Evolutionary conservation across 2,329 filamentous ascomycete species (phyloP).

Genomic region (Fusarium heterosporum): DNA sequence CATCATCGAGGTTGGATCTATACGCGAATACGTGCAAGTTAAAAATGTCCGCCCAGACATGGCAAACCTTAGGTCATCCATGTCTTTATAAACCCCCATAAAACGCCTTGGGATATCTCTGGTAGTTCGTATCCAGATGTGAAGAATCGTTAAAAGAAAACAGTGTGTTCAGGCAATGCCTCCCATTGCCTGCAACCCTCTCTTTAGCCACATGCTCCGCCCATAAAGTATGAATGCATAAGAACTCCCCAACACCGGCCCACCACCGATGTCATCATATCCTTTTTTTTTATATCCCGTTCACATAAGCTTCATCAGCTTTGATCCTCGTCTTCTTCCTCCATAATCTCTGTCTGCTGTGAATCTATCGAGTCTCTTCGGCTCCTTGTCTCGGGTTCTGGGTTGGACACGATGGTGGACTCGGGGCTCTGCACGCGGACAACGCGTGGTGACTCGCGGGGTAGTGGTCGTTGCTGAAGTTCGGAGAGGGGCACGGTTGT

Average conservation of each 20-base stretch:
- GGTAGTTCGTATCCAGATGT: constrained; percentile 19
- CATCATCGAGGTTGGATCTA: constrained; percentile 7
- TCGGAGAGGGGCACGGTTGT: constrained; percentile 72
- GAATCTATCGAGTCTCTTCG: constrained; percentile 36
- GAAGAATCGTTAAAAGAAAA: constrained; percentile 17
- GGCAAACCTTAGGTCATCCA: not conserved
- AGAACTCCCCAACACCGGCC: constrained; percentile 30
- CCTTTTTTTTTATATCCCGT: not conserved
- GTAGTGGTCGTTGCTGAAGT: constrained; percentile 59
- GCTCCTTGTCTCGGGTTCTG: constrained; percentile 10
- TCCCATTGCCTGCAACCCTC: constrained; percentile 7
- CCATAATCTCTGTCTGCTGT: constrained; percentile 31
- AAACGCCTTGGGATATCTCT: constrained; percentile 39
- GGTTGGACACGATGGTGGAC: constrained; percentile 3
- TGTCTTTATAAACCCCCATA: constrained; percentile 12
- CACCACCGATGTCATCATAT: not conserved
- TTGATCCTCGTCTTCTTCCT: constrained; percentile 14
- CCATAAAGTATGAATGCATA: constrained; percentile 15
- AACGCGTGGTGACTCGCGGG: constrained; percentile 35
- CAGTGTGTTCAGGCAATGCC: constrained; percentile 14
- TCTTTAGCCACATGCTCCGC: constrained; percentile 17
- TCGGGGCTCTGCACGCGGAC: constrained; percentile 45
- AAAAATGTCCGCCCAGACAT: constrained; percentile 42
- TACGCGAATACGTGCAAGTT: not conserved
- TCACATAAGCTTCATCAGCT: not conserved